phyloP scores from a whole-genome alignment of 306 rosid genomes.

The Cercis canadensis region DNA sequence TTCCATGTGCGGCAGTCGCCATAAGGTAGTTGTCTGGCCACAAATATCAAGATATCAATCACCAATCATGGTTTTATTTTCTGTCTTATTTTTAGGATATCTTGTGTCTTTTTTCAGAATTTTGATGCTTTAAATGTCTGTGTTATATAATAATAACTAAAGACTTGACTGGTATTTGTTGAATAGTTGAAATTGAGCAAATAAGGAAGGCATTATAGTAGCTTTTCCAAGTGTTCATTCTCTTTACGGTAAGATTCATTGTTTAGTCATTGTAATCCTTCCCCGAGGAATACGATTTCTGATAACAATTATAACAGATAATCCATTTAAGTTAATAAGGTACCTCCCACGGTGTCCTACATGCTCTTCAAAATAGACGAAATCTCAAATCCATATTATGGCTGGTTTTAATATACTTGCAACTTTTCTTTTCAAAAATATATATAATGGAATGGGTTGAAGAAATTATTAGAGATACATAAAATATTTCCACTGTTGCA shows the following conservation, averaged over 20 bases:
- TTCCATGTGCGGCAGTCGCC: slow-evolving; percentile 51
- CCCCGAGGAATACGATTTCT: slow-evolving; percentile 18
- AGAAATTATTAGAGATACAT: slow-evolving; percentile 8
- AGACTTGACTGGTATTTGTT: slow-evolving; percentile 36
- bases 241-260: slow-evolving; percentile 4
- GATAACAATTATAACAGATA: slow-evolving; percentile 28
- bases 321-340: slow-evolving; percentile 12
- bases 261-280: slow-evolving; percentile 9
- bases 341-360: slow-evolving; percentile 14
- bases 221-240: slow-evolving; percentile 15
- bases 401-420: too few species aligned
- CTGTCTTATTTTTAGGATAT: slow-evolving; percentile 51
- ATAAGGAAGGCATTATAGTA: slow-evolving; percentile 21
- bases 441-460: slow-evolving; percentile 5
- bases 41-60: slow-evolving; percentile 58
- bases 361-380: slow-evolving; percentile 19
- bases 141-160: slow-evolving; percentile 32
- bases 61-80: slow-evolving; percentile 55
- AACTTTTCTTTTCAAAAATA: slow-evolving; percentile 6
- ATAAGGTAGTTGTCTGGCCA: slow-evolving; percentile 82
- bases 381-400: slow-evolving; percentile 18
- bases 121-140: slow-evolving; percentile 32
- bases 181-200: slow-evolving; percentile 37
- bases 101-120: slow-evolving; percentile 33
- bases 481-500: slow-evolving; percentile 6